Conservation (phyloP, 1,139 yeast genomes). For the Candida neerlandica region DNA sequence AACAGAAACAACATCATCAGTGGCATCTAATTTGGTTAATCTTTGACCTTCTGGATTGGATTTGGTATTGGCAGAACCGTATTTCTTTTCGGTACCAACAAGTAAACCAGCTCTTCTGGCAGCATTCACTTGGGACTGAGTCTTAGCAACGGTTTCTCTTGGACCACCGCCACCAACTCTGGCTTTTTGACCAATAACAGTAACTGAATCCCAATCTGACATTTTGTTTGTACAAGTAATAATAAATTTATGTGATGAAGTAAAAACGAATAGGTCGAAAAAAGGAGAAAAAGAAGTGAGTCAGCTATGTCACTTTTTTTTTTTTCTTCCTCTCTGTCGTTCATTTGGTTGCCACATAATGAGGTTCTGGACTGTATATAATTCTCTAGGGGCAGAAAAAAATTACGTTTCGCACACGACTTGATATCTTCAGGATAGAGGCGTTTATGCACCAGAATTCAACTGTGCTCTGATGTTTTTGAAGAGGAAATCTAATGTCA, state of each 20-base stretch:
- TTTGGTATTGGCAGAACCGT: constrained; percentile 65
- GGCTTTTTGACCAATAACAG: constrained; percentile 85
- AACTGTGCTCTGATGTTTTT: too few species aligned
- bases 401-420: not conserved
- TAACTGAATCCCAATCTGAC: constrained; percentile 89
- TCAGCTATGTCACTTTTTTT: not conserved
- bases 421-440: not conserved
- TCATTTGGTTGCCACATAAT: constrained; percentile 2
- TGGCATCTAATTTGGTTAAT: constrained; percentile 88
- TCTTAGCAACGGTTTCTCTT: constrained; percentile 79
- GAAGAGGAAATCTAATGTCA: too few species aligned
- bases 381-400: not conserved
- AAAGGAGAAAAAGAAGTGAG: not conserved
- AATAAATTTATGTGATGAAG: not conserved
- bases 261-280: not conserved
- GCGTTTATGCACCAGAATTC: not conserved
- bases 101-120: constrained; percentile 93
- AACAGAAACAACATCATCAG: constrained; percentile 91
- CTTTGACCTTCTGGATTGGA: constrained; percentile 91
- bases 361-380: not conserved
- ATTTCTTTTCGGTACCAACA: constrained; percentile 91
- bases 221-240: constrained; percentile 21
- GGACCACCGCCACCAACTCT: constrained; percentile 90
- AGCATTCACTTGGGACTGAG: constrained; percentile 79
- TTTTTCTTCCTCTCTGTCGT: constrained; percentile 1